Base-by-base conservation (phyloP, 164 flowering plant genomes). In the Chimonanthus praecox region DNA sequence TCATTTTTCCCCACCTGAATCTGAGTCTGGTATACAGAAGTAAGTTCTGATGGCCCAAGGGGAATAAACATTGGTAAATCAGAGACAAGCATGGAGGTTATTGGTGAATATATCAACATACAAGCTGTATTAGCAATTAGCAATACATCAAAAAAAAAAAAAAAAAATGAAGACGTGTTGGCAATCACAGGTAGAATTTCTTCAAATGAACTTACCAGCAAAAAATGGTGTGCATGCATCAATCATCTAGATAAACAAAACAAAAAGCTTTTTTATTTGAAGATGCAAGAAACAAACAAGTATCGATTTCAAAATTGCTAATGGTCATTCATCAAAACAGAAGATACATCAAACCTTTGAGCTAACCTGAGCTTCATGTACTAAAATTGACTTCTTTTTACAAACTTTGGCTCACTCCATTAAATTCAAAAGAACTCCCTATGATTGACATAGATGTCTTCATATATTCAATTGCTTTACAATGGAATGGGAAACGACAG, bases 381-480 rank as follows among this genome's bases (percentile, higher is more conserved):
- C 18, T 16, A 20, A 63, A 20, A 18, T 6, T 16, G 21, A 43
- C 44, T 65, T 65, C 68, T 44, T 21, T 65, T 44, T 44, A 9
- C 16, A 33, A 5, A 3, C 47, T 33, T 33, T 33, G 33, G 33
- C 33, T 65, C 68, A 9, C 46, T 44, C 20, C 20, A 64, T 58
- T n/a, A 5, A 7, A 58, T 46, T 20, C 60, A 71, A 76, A 72
- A 61, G 58, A 72, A 60, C 50, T 68, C 48, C 63, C 63, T 54
- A 54, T 10, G 15, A 54, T 54, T 54, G 11, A 54, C 16, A 13
- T 13, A 54, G 21, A 47, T 54, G 60, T 54, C 65, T 51, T 50
- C 54, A 72, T 72, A 48, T 49, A 69, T 72, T 62, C 60, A 3
- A 45, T 33, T 67, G 54, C 79, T 79, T 81, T 83, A 81, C 83